phyloP scores from a whole-genome alignment of 2,329 filamentous ascomycete species.

The Septoria petroselini region DNA sequence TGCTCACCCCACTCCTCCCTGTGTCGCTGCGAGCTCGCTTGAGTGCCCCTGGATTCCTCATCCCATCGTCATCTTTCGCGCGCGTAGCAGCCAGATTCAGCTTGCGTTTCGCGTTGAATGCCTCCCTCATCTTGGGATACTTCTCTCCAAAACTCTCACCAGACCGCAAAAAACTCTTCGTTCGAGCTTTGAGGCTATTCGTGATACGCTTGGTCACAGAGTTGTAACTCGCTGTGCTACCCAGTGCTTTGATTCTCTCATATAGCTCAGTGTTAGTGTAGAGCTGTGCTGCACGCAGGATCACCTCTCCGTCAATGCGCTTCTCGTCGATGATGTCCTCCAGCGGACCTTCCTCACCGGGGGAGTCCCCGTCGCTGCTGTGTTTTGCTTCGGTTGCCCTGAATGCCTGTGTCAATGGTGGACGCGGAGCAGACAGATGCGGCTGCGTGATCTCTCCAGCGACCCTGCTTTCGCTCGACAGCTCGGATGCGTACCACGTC shows the following conservation, averaged over 20 bases:
- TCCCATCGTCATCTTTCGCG: no score
- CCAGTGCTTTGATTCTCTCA: neutral
- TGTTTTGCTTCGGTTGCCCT: neutral
- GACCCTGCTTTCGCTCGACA: no score
- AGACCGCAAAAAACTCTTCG: neutral
- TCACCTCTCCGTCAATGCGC: neutral
- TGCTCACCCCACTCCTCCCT: no score
- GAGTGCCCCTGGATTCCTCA: no score
- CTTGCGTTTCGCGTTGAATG: neutral
- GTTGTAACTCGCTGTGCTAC: neutral
- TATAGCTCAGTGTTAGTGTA: conserved; percentile 7
- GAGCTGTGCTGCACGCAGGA: conserved; percentile 1
- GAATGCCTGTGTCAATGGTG: neutral
- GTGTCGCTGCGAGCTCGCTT: no score
- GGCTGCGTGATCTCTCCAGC: neutral
- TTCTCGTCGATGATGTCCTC: neutral
- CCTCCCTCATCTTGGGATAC: neutral
- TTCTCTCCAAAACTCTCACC: neutral
- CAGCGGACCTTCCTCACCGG: neutral
- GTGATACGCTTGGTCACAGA: conserved; percentile 7
- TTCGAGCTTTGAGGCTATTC: neutral
- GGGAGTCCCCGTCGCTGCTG: neutral
- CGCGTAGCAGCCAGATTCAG: neutral
- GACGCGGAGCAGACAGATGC: neutral
- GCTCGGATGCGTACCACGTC: no score